Evolutionary conservation across 2,329 filamentous ascomycete genomes (phyloP), one percentile per base, ranked within the genome.

Genomic region (Botryotinia convoluta): DNA sequence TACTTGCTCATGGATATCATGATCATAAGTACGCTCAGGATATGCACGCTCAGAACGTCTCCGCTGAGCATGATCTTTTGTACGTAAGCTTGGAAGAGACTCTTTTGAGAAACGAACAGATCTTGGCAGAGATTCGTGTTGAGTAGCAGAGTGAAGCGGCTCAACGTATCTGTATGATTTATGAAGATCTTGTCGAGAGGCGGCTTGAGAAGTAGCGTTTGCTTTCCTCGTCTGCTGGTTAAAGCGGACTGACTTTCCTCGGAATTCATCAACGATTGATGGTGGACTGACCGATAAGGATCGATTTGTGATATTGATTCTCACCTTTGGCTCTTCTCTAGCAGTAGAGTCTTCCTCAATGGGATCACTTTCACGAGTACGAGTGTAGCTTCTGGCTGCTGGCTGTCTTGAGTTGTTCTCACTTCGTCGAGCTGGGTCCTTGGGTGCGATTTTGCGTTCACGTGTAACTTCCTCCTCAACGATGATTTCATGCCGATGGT

Each of bases 21-120:
- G 48, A 54, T 68, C 65, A 20, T 68, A 57, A 29, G 48, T 14
- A 42, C 10, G 35, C 10, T 68, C 65, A 57, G 48, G 16, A 29
- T 57, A 16, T 54, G 48, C 48, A 12, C 65, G 65, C 37, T 69
- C 65, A 22, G 48, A 42, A 18, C 65, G 65, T 69, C 65, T 69
- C 18, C 48, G 48, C 26, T 44, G 65, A 57, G 48, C 48, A 44
- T 69, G n/a, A 20, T 44, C 51, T 51, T 37, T 42, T 16, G n/a
- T 69, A 18, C 37, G 48, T 48, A 69, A 32, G n/a, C 48, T 57
- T 57, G 65, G 65, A 22, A 42, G 35, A 57, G 37, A 42, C 16
- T 69, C 65, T 44, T 29, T 69, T 26, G 65, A 57, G n/a, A 57
- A 29, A 22, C 65, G 65, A 57, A 14, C 12, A 20, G 65, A 57